phyloP scores from a whole-genome alignment of 2,329 filamentous ascomycete species.

The Colletotrichum somersetense region DNA sequence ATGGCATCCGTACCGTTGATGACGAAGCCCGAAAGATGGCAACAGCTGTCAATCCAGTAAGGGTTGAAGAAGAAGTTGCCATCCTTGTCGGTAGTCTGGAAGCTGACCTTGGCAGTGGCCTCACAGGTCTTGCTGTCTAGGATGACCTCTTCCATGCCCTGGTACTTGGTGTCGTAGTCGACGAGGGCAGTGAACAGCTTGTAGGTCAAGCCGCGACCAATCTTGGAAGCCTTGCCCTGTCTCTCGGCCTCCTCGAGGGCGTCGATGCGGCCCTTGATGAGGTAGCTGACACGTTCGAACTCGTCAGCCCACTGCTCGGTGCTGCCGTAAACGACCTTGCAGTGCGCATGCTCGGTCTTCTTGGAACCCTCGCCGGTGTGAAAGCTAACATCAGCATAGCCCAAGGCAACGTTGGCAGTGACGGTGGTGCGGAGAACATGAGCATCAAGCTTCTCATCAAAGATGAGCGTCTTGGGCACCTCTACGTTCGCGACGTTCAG shows the following conservation, averaged over 20 bases:
- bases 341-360: slow-evolving; percentile 71
- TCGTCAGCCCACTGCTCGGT: slow-evolving; percentile 72
- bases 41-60: slow-evolving; percentile 70
- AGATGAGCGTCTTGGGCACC: slow-evolving; percentile 78
- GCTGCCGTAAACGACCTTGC: slow-evolving; percentile 70
- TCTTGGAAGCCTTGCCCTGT: slow-evolving; percentile 76
- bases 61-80: slow-evolving; percentile 69
- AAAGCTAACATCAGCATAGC: slow-evolving; percentile 68
- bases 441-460: slow-evolving; percentile 57
- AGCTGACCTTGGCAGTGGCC: slow-evolving; percentile 57
- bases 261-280: slow-evolving; percentile 74
- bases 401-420: slow-evolving; percentile 68
- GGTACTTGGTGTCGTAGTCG: slow-evolving; percentile 66
- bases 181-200: slow-evolving; percentile 73
- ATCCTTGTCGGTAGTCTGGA: slow-evolving; percentile 61
- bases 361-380: slow-evolving; percentile 70
- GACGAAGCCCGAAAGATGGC: slow-evolving; percentile 72
- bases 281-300: slow-evolving; percentile 76
- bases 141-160: slow-evolving; percentile 71
- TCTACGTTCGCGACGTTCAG: slow-evolving; percentile 76
- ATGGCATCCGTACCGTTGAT: slow-evolving; percentile 70
- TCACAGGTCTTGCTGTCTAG: slow-evolving; percentile 61
- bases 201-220: slow-evolving; percentile 82
- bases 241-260: slow-evolving; percentile 71
- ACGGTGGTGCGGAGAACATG: slow-evolving; percentile 73